A percentile compares a stretch with the other conserved stretches of the same genome.
Conservation (phyloP, 768 basidiomycete species). For the Dioszegia hungarica region DNA sequence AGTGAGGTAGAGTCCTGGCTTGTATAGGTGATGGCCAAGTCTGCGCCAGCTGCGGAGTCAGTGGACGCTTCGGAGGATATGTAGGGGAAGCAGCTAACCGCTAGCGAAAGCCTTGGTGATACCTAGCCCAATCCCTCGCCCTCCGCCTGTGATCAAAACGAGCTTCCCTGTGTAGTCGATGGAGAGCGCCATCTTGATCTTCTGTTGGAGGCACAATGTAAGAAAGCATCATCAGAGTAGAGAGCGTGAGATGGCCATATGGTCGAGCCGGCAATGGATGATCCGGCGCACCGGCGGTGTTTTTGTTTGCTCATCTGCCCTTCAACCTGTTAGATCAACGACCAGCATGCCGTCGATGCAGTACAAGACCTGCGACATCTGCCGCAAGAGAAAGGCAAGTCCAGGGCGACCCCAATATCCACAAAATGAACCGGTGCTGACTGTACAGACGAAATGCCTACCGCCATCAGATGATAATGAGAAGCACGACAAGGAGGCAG, state of each 20-base stretch:
- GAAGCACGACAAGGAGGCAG: background rate
- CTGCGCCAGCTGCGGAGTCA: slow-evolving; percentile 30
- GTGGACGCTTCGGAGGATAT: background rate
- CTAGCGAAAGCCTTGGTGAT: slow-evolving; percentile 36
- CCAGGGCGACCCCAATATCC: too few relatives aligned
- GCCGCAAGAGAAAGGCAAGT: slow-evolving; percentile 6
- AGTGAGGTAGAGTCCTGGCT: slow-evolving; percentile 28
- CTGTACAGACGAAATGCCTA: slow-evolving; percentile 1
- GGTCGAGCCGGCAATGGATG: too few relatives aligned
- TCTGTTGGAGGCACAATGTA: too few relatives aligned
- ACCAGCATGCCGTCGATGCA: background rate
- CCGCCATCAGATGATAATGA: background rate
- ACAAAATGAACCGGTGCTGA: too few relatives aligned
- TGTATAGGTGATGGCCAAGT: slow-evolving; percentile 43
- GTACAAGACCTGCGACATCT: background rate
- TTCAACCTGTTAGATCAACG: too few relatives aligned
- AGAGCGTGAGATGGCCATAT: too few relatives aligned
- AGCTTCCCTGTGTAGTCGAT: slow-evolving; percentile 44
- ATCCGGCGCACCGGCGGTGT: too few relatives aligned
- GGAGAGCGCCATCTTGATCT: slow-evolving; percentile 18
- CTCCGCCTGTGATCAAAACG: slow-evolving; percentile 42
- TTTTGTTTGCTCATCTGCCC: too few relatives aligned
- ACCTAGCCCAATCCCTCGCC: slow-evolving; percentile 39
- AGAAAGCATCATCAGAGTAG: too few relatives aligned
- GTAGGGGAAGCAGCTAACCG: slow-evolving; percentile 30